A percentile compares a stretch with the other conserved stretches of the same genome.
phyloP scores from a whole-genome alignment of 345 rosid genomes.

The Camelina neglecta region DNA sequence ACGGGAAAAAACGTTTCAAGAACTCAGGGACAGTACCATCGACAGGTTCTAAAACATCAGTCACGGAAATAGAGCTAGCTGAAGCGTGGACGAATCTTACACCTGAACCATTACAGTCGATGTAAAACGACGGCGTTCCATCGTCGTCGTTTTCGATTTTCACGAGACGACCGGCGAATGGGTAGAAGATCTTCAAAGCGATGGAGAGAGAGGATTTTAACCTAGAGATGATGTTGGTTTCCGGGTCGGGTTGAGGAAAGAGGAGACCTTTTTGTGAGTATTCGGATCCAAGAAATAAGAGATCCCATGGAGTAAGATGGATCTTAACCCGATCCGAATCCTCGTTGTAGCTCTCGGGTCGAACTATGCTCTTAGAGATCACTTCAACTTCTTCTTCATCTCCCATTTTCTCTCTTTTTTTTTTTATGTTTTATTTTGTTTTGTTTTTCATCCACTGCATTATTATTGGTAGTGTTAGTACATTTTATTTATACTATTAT shows the following conservation, averaged over 20 bases:
- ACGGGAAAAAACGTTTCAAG: constrained; percentile 35
- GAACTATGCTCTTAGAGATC: constrained; percentile 30
- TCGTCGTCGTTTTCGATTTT: constrained; percentile 26
- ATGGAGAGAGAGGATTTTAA: constrained; percentile 42
- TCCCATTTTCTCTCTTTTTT: constrained; percentile 1
- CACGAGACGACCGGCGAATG: constrained; percentile 47
- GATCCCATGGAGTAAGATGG: constrained; percentile 44
- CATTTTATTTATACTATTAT: too few relatives aligned
- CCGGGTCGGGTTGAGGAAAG: constrained; percentile 38
- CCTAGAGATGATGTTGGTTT: constrained; percentile 3
- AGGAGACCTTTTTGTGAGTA: constrained; percentile 45
- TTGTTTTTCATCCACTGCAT: too few relatives aligned
- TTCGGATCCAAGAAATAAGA: constrained; percentile 19
- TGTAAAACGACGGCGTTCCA: constrained; percentile 38
- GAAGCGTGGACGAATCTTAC: constrained; percentile 47
- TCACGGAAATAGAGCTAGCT: constrained; percentile 36
- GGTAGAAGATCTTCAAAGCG: constrained; percentile 41
- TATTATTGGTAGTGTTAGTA: too few relatives aligned
- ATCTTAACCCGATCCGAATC: constrained; percentile 36
- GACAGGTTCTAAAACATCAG: constrained; percentile 36
- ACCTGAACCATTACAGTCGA: constrained; percentile 48
- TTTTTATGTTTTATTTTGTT: too few relatives aligned
- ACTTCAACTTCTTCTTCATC: constrained; percentile 1
- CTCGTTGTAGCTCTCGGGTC: constrained; percentile 22
- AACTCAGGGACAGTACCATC: constrained; percentile 30